Evolutionary conservation across 106 monocot species (phyloP), one percentile per base, ranked within the genome.

Genomic region (Phalaenopsis aphrodite): DNA sequence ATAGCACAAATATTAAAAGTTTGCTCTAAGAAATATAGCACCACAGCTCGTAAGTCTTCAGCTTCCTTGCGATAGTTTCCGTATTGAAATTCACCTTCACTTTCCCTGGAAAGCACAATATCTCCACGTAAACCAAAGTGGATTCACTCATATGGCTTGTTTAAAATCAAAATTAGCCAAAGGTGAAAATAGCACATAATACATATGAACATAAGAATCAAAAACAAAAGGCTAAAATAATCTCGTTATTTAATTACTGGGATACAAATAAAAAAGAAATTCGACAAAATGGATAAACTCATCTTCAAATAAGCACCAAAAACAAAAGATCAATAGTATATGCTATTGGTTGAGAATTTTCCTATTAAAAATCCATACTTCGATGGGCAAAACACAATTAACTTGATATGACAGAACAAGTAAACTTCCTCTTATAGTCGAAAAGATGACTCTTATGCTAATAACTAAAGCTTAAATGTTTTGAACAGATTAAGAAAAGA

Each of bases 41-140:
- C 78, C n/a, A 92, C 90, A 82, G 90, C 76, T 78, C 78, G 88
- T 43, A 93, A 86, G 64, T 91, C 96, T 55, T 84, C 89, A 19
- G 76, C 93, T 77, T 96, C 96, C 86, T 79, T 93, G 61, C 79
- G 36, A 64, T 96, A 96, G 74, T 93, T 88, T 56, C 96, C 94
- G 82, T 80, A 96, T 42, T 86, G 84, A 79, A 94, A 96, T 43
- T 75, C 67, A 46, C 96, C 96, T 67, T 90, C 92, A 81, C 96
- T 96, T 86, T 96, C 96, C 78, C 92, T 92, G 65, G 41, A 78
- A 89, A 77, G 41, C 10, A 21, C 69, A 83, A 64, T 19, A 75
- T 65, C 19, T 72, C 7, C 42, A 42, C 4, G 15, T 15, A 78
- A 24, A 79, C 52, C 42, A 24, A 56, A 42, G 66, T 16, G 71